phyloP scores from a whole-genome alignment of 2,329 filamentous ascomycete species.

The Amylocarpus encephaloides region DNA sequence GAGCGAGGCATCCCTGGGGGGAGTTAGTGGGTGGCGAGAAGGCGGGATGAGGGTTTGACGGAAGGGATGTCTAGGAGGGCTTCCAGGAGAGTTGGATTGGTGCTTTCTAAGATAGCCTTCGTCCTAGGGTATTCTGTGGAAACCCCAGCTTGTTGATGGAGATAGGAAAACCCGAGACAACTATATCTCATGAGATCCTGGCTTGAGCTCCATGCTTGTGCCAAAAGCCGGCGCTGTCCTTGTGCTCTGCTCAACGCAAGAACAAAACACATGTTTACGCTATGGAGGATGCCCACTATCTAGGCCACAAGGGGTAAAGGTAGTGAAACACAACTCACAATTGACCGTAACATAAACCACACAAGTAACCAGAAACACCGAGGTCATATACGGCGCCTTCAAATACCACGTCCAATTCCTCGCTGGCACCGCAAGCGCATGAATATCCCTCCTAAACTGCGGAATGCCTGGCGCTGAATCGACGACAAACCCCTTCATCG shows the following conservation, averaged over 20 bases:
- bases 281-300: neutral
- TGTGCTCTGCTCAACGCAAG: no score
- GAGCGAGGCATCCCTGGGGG: conserved; percentile 17
- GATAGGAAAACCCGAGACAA: neutral
- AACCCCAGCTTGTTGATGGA: neutral
- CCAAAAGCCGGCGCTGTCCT: no score
- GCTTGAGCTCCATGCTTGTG: no score
- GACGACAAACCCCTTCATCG: conserved; percentile 13
- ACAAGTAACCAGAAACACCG: conserved; percentile 6
- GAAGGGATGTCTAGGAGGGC: neutral
- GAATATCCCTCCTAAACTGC: conserved; percentile 23
- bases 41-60: neutral
- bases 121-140: no score
- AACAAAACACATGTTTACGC: no score
- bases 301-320: neutral
- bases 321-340: conserved; percentile 2
- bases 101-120: no score
- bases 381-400: conserved; percentile 13
- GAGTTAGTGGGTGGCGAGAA: neutral
- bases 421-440: conserved; percentile 16
- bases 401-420: conserved; percentile 12
- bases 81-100: neutral
- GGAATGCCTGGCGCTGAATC: conserved; percentile 26
- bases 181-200: no score
- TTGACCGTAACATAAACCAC: conserved; percentile 20